phyloP scores from a whole-genome alignment of 495 filamentous ascomycete species.

The Trypethelium eluteriae region DNA sequence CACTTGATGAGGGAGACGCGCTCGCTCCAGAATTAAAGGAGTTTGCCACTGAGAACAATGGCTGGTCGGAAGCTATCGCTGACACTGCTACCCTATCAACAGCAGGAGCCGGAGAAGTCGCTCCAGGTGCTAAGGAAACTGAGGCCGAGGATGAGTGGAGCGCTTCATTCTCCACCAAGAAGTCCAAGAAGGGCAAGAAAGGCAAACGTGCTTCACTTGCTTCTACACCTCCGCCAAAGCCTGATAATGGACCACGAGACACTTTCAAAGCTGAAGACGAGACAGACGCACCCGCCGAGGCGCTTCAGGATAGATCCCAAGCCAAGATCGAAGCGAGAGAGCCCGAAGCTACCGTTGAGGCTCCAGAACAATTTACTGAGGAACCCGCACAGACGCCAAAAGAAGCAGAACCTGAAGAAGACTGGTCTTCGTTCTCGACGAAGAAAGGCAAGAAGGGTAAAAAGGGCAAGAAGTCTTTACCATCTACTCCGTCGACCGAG shows the following conservation, averaged over 20 bases:
- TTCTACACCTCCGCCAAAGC: not conserved
- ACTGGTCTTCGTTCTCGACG: not conserved
- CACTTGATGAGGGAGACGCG: not conserved
- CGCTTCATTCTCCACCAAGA: slow-evolving; percentile 9
- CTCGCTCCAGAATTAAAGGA: not conserved
- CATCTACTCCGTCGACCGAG: not conserved
- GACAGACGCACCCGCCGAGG: not conserved
- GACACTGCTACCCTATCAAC: not conserved
- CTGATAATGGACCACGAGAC: not conserved
- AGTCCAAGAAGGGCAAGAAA: slow-evolving; percentile 14
- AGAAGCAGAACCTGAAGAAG: slow-evolving; percentile 3
- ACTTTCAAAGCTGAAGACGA: not conserved
- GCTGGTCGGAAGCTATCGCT: not conserved
- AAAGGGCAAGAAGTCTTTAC: not conserved
- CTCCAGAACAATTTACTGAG: not conserved
- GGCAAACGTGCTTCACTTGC: not conserved
- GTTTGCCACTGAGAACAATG: not conserved
- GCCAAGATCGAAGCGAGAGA: not conserved
- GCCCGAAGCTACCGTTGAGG: not conserved
- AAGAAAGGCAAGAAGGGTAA: slow-evolving; percentile 19
- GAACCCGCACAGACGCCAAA: not conserved
- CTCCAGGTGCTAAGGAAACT: not conserved
- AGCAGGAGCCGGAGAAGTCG: not conserved
- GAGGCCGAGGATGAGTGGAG: not conserved
- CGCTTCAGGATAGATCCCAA: too few species aligned